Evolutionary conservation across 2,329 filamentous ascomycete species (phyloP), one percentile per base, ranked within the genome.

Genomic region (Neonectria magnoliae): DNA sequence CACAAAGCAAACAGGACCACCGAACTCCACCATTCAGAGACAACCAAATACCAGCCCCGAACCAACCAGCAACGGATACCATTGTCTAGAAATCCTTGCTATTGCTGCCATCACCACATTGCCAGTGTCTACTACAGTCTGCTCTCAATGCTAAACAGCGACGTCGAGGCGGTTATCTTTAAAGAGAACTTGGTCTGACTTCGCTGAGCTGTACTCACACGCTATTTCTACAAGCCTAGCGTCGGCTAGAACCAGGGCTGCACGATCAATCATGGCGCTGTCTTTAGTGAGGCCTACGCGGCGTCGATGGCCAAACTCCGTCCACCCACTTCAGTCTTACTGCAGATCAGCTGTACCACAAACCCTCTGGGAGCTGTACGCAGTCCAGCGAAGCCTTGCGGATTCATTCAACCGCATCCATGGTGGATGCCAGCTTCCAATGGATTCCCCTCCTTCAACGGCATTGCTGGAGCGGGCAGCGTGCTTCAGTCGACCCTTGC

Each of bases 251-350:
- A 64, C 60, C 29, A 47, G 57, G 52, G 52, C 51, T 60, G 29
- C 56, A 60, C 45, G 51, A 57, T 38, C 25, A 57, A 60, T 60
- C 62, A 64, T 47, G 52, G 51, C 52, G 50, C 54, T 51, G 44
- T 20, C n/a, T 18, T 18, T 22, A 20, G 29, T 38, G 62, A 31
- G 22, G 52, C 27, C 44, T 64, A 44, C 51, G 47, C 38, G 31
- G 41, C 57, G 41, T 44, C 31, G 25, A 22, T 65, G 29, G 45
- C 57, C 62, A 61, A 60, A 56, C 22, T 60, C 29, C 47, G 36
- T 57, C 47, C 44, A n/a, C 8, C n/a, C 18, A 42, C 8, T 20
- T n/a, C n/a, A 47, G 31, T 25, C 38, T 52, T 57, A 27, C 38
- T 65, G 45, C 62, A 61, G 52, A 52, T 57, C 54, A 53, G 57